Evolutionary conservation across 2,329 filamentous ascomycete species (phyloP).

Genomic region (Xylaria sp.): DNA sequence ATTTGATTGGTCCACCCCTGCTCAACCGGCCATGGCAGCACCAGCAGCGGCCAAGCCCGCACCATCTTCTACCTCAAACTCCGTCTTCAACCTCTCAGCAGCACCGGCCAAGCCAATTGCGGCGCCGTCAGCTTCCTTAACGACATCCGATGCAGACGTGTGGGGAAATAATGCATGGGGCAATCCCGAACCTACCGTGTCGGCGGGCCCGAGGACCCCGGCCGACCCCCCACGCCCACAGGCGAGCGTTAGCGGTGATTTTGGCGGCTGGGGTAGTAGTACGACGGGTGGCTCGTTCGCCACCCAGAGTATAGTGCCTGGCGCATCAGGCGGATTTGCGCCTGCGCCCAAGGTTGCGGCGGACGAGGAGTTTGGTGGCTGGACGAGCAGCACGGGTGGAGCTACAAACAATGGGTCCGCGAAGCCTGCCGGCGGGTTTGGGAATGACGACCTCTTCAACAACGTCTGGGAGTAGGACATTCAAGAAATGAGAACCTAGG

Average conservation of each 20-base stretch:
- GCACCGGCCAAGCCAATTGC: conserved; percentile 59
- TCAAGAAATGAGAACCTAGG: conserved; percentile 4
- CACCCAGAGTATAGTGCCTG: conserved; percentile 69
- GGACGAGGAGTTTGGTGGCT: conserved; percentile 96
- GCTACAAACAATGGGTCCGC: conserved; percentile 54
- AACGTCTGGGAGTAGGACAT: conserved; percentile 85
- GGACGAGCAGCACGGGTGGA: conserved; percentile 76
- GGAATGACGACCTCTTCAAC: conserved; percentile 87
- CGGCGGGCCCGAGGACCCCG: conserved; percentile 67
- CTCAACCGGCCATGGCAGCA: conserved; percentile 58
- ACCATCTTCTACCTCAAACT: conserved; percentile 61
- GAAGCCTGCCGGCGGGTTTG: conserved; percentile 69
- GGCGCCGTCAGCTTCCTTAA: conserved; percentile 54
- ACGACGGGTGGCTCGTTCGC: conserved; percentile 58
- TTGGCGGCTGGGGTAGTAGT: conserved; percentile 65
- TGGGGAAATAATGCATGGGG: conserved; percentile 95
- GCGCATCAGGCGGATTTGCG: conserved; percentile 72
- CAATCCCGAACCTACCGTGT: conserved; percentile 64
- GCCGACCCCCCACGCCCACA: conserved; percentile 52
- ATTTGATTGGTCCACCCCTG: conserved; percentile 75
- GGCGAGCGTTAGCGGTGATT: conserved; percentile 67
- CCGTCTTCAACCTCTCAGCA: conserved; percentile 84
- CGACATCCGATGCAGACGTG: conserved; percentile 69
- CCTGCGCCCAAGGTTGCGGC: conserved; percentile 76
- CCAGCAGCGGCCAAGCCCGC: conserved; percentile 56